Base-by-base conservation (phyloP, 2,329 filamentous ascomycete genomes). In the Colletotrichum sp. region DNA sequence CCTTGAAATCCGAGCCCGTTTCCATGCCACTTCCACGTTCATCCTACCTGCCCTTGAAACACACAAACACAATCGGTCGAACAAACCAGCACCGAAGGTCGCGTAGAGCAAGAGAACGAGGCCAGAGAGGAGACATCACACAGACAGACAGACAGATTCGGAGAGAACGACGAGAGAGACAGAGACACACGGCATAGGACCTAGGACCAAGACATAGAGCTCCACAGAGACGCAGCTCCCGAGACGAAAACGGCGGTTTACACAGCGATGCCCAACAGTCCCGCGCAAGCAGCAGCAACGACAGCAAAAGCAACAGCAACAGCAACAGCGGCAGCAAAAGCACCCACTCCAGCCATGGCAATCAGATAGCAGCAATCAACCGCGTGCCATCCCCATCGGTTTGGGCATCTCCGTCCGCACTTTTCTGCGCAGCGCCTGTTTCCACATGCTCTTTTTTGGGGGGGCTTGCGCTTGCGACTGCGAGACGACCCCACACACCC, bases 401-500 rank as follows among this genome's bases (percentile, higher is more conserved):
- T 76, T 49, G 63, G 64, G 64, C 70, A 69, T 68, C 34, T 65
- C 65, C 34, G 74, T 28, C 55, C 32, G 57, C 70, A 60, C 39
- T 52, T 24, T 39, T 52, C 70, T 68, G 55, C 57, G 59, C 26
- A 44, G 63, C 62, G 72, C 62, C 67, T 67, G 36, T 26, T 49
- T 18, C 65, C 72, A 49, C 72, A 75, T 68, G 72, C 72, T 63
- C 63, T 72, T 72, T 72, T 72, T 59, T n/a, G 62, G 69, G 44
- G 44, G 44, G 62, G 63, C 30, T 57, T 69, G 74, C 70, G 74
- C 32, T 63, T 73, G 60, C 57, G 59, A 59, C 74, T 64, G 70
- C 74, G 15, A 39, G 57, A 34, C 39, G 71, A 74, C 74, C 74
- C 74, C 74, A 76, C 74, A 73, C 57, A 72, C 74, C 74, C 70